A percentile compares a stretch with the other conserved stretches of the same genome.
phyloP scores from a whole-genome alignment of 2,329 filamentous ascomycete species.

The Calonectria hawksworthii region DNA sequence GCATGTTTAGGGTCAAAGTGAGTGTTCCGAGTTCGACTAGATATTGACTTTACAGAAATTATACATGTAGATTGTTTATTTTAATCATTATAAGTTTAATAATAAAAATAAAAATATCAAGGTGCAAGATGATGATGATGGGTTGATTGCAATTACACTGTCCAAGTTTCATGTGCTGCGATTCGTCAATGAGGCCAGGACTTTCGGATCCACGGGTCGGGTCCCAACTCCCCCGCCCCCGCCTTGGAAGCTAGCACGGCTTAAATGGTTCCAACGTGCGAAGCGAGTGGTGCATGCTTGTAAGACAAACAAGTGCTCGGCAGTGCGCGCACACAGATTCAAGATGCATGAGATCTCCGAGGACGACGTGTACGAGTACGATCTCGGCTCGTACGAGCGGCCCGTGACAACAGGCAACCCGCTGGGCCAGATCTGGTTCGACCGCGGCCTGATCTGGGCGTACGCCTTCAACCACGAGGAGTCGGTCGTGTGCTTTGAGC shows the following conservation, averaged over 20 bases:
- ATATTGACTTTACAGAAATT: neutral
- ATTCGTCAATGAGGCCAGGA: neutral
- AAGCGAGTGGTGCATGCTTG: neutral
- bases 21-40: neutral
- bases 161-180: neutral
- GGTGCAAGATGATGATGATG: neutral
- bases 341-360: neutral
- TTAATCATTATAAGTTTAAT: neutral
- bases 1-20: neutral
- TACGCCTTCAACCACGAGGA: constrained; percentile 86
- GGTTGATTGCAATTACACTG: neutral
- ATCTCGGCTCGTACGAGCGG: constrained; percentile 18
- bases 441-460: constrained; percentile 79
- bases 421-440: constrained; percentile 53
- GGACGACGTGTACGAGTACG: constrained; percentile 14
- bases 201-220: neutral
- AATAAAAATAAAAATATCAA: neutral
- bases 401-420: neutral
- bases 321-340: neutral
- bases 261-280: neutral
- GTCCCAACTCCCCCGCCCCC: neutral
- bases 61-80: neutral
- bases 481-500: constrained; percentile 73
- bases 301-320: neutral
- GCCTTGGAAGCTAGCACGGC: neutral